Conservation (phyloP, 2,329 filamentous ascomycete species). For the Fusarium chlamydosporum region DNA sequence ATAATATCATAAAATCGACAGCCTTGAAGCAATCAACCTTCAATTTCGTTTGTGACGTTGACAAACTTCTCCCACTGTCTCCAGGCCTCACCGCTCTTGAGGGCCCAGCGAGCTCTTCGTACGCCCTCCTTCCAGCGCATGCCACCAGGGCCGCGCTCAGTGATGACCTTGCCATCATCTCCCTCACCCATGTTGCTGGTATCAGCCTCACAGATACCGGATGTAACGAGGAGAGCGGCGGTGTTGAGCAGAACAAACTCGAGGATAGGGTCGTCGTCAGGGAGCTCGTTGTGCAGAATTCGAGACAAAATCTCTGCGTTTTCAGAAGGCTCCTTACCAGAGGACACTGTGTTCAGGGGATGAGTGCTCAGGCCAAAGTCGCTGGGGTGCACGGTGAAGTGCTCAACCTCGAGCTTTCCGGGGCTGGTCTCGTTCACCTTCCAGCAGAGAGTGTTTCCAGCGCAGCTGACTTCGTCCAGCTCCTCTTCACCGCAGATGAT, state of each 20-base stretch:
- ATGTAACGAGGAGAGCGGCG: conserved; percentile 86
- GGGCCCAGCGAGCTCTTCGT: conserved; percentile 86
- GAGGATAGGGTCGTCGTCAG: conserved; percentile 84
- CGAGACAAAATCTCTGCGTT: conserved; percentile 87
- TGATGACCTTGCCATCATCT: conserved; percentile 84
- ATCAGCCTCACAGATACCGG: conserved; percentile 88
- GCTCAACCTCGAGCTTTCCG: conserved; percentile 71
- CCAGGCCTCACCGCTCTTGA: conserved; percentile 89
- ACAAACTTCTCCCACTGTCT: conserved; percentile 87
- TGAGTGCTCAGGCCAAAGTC: conserved; percentile 89
- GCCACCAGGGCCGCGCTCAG: conserved; percentile 85
- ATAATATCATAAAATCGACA: background rate
- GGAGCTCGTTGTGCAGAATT: conserved; percentile 80
- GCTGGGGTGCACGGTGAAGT: conserved; percentile 82
- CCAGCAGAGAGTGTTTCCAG: conserved; percentile 92
- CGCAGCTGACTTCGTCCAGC: conserved; percentile 94
- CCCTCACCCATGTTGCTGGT: conserved; percentile 82
- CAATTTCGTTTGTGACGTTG: conserved; percentile 77
- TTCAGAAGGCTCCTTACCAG: conserved; percentile 86
- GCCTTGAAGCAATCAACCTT: conserved; percentile 28
- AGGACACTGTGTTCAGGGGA: conserved; percentile 81
- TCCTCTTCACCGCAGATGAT: conserved; percentile 95
- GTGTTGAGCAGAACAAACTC: conserved; percentile 97
- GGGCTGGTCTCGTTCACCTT: conserved; percentile 70
- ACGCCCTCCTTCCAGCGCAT: conserved; percentile 96